Base-by-base conservation (phyloP, 257 asterid genomes). In the Osmanthus fragrans region DNA sequence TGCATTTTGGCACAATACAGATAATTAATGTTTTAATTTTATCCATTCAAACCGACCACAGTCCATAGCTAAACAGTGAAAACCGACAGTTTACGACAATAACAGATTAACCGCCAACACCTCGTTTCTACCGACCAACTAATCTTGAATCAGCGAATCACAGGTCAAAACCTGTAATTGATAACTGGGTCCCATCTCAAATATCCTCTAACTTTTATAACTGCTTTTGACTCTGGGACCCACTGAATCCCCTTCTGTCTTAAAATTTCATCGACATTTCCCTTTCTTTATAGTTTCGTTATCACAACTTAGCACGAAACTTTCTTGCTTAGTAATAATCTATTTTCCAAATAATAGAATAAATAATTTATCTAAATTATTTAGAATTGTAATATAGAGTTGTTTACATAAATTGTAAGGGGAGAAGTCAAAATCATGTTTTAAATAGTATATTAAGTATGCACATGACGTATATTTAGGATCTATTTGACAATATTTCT, bases 1-100 rank as follows among this genome's bases (percentile, higher is more conserved):
- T 51, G 25, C 63, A 51, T 5, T 51, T 18, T 54, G 64, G 29
- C 64, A 54, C 3, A 54, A 19, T n/a, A 54, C 10, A 54, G 1
- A 54, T 54, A 7, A 7, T 54, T 5, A 5, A 1, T 19, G 64
- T 5, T 19, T 37, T 39, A 8, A 40, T 9, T 0, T 56, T 54
- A 54, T 54, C 65, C 65, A n/a, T 78, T 71, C 78, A 79, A 79
- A 82, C 73, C 79, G 81, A 75, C 79, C 81, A 65, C 32, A 36
- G 65, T 33, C 79, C 80, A 65, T 32, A 37, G 66, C 45, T 1
- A 36, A 13, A 68, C 33, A 60, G 11, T 18, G 51, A 71, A 75
- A 78, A 66, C 72, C 10, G 47, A 32, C 76, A 58, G 69, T 70
- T 72, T 6, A 5, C 5, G 47, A n/a, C 29, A n/a, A 11, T 11